These are phyloP conservation scores for Xerocomellus amylosporus DNA, from an alignment of 768 basidiomycete genomes.

Conservation along the genomic window DNA sequence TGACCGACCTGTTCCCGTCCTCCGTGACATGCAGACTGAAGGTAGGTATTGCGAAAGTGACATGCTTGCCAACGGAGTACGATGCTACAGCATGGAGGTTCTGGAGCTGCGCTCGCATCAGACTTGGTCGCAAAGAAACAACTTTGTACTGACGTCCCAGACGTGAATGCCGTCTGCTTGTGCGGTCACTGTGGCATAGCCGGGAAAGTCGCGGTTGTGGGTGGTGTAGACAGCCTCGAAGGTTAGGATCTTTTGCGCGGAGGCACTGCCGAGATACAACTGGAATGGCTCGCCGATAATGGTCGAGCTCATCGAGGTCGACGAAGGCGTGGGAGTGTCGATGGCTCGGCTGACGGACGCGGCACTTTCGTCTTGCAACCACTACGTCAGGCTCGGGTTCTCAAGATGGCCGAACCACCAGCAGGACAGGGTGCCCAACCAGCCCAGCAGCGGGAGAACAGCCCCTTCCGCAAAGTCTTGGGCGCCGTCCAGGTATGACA, in stretches of 20 bases:
- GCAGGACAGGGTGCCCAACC: conserved; percentile 19
- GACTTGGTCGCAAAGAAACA: conserved; percentile 1
- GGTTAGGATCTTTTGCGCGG: conserved; percentile 1
- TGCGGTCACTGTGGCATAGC: conserved; percentile 62
- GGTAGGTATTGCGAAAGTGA: conserved; percentile 58
- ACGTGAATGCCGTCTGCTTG: conserved; percentile 77
- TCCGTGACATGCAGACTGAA: conserved; percentile 40
- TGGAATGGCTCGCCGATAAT: conserved; percentile 33
- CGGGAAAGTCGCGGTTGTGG: conserved; percentile 36
- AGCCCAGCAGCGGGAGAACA: conserved; percentile 32
- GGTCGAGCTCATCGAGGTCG: conserved; percentile 28
- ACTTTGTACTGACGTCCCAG: conserved; percentile 53
- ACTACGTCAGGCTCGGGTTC: conserved; percentile 8
- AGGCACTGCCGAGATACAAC: conserved; percentile 25
- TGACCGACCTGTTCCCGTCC: conserved; percentile 36
- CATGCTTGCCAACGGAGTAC: conserved; percentile 66
- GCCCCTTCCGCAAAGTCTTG: conserved; percentile 37
- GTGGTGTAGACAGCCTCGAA: conserved; percentile 20
- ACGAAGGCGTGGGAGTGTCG: conserved; percentile 23
- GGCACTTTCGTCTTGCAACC: background rate
- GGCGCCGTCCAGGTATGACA: conserved; percentile 42
- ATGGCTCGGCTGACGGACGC: background rate
- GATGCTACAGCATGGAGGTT: conserved; percentile 65
- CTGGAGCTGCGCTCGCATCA: conserved; percentile 45
- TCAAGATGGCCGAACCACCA: conserved; percentile 25